Percentiles rank a stretch among this genome's conserved stretches.
phyloP scores from a whole-genome alignment of 2,329 filamentous ascomycete genomes.

The Trichoderma afroharzianum region DNA sequence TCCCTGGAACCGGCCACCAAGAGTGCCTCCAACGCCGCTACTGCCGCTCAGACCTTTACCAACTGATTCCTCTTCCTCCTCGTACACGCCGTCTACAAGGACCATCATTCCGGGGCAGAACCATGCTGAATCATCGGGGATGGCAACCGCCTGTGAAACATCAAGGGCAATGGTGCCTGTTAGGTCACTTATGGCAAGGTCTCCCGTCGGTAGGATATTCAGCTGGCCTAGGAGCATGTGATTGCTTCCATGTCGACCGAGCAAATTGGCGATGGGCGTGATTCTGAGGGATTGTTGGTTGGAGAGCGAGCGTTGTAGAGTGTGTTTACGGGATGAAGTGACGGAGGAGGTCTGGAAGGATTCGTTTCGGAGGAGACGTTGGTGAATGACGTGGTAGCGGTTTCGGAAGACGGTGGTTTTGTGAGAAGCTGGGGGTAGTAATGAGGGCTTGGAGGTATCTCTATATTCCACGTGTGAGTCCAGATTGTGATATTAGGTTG shows the following conservation, averaged over 20 bases:
- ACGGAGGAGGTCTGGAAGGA: constrained; percentile 83
- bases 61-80: constrained; percentile 76
- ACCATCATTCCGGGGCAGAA: constrained; percentile 96
- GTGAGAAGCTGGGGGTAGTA: constrained; percentile 73
- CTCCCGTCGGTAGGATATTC: constrained; percentile 74
- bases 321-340: constrained; percentile 53
- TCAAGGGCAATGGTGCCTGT: constrained; percentile 86
- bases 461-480: constrained; percentile 32
- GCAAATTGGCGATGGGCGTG: constrained; percentile 73
- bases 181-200: constrained; percentile 77
- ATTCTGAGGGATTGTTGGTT: constrained; percentile 74
- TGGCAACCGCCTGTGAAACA: constrained; percentile 71
- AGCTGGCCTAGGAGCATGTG: constrained; percentile 87
- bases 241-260: constrained; percentile 75
- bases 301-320: constrained; percentile 57
- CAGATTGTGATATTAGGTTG: background rate
- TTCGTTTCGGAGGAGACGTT: constrained; percentile 87
- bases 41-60: constrained; percentile 70
- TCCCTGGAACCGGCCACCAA: constrained; percentile 87
- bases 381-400: constrained; percentile 86
- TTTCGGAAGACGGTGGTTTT: constrained; percentile 87
- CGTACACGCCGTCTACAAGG: constrained; percentile 91
- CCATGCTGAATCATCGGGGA: constrained; percentile 85
- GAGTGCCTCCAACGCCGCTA: constrained; percentile 80
- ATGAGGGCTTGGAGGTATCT: constrained; percentile 59